phyloP scores from a whole-genome alignment of 1,139 yeast species.

The Petasospora fabianii region DNA sequence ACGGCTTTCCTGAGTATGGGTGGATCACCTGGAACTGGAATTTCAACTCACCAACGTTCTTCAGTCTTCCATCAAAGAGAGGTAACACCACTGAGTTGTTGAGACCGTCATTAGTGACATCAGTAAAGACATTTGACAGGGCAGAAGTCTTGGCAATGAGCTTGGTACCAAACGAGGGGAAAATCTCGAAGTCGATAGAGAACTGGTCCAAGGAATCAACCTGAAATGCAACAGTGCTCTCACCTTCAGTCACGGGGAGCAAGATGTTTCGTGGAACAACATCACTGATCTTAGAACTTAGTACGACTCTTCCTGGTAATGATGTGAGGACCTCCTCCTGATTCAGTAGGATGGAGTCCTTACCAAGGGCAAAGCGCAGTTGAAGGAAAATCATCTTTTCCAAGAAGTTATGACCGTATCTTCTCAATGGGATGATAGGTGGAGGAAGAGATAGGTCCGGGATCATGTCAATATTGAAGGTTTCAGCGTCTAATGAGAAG shows the following conservation, averaged over 20 bases:
- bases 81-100: conserved; percentile 55
- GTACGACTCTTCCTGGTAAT: conserved; percentile 64
- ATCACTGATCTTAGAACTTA: conserved; percentile 67
- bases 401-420: conserved; percentile 93
- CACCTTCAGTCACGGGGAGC: conserved; percentile 72
- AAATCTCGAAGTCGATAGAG: conserved; percentile 83
- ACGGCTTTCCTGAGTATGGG: conserved; percentile 82
- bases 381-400: conserved; percentile 86
- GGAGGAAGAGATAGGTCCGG: conserved; percentile 94
- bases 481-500: conserved; percentile 20
- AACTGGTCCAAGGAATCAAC: conserved; percentile 77
- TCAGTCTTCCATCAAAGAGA: conserved; percentile 73
- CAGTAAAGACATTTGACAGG: conserved; percentile 49
- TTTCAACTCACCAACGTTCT: conserved; percentile 75
- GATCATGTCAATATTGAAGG: conserved; percentile 58
- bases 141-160: conserved; percentile 87
- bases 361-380: conserved; percentile 59
- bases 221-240: conserved; percentile 77
- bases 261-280: conserved; percentile 83
- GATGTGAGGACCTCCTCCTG: conserved; percentile 46
- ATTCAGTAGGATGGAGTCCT: conserved; percentile 46
- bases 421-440: conserved; percentile 86
- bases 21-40: conserved; percentile 80
- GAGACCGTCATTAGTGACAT: conserved; percentile 31
- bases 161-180: conserved; percentile 92